Base-by-base conservation (phyloP, 1,284 basidiomycete genomes). In the Earliella scabrosa region DNA sequence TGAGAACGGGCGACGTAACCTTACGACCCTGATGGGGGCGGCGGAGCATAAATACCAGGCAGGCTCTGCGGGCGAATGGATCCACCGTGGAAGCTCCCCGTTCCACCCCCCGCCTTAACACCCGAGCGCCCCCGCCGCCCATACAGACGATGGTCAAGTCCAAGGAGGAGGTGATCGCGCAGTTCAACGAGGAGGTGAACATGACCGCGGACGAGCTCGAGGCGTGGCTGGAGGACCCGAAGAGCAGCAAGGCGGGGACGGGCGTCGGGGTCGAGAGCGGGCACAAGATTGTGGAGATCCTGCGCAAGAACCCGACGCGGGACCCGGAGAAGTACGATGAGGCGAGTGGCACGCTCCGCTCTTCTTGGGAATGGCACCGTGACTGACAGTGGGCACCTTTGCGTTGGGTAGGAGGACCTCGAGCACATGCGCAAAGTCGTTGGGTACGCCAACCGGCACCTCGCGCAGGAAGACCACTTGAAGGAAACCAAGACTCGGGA, bases 391-490 rank as follows among this genome's bases (percentile, higher is more conserved):
- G n/a, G n/a, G n/a, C n/a, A n/a, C n/a, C n/a, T n/a, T n/a, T n/a
- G n/a, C n/a, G n/a, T n/a, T 10, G 11, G 16, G 23, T 43, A 74
- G 70, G 68, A 70, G 31, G 73, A 75, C 41, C 61, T 74, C 21
- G 63, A 68, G 56, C 74, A 75, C 56, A 75, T 75, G 66, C 64
- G 70, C 27, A 75, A 74, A 50, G 74, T 76, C 10, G 71, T 73
- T 11, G 63, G 66, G 74, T 50, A 57, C 18, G 36, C 48, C 68
- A 73, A 44, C 69, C 72, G 72, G n/a, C 73, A 76, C 56, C 49
- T 75, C 23, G 69, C 69, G 4, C 72, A 74, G 49, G 73, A 75
- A 45, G 68, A 67, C 32, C 68, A 70, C 43, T 48, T 75, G 50
- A 75, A 73, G 56, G 68, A 71, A 8, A 75, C 68, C 3, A 76